Evolutionary conservation across 805 yeast genomes (phyloP), one percentile per base, ranked within the genome.

Genomic region (Candida andamanensis): DNA sequence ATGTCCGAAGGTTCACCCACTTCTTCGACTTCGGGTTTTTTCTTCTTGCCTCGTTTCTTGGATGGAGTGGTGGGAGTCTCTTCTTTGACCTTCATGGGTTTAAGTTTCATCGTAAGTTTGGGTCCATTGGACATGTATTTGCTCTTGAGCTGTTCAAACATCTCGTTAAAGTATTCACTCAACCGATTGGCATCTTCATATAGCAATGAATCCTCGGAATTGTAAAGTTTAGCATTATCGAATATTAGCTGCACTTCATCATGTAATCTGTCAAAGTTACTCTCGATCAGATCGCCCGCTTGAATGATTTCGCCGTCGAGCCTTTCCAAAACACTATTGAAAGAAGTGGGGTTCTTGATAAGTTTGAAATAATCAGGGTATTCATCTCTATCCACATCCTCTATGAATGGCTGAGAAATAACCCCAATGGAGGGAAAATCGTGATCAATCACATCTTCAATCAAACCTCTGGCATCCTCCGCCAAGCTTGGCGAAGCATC

Each of bases 321-420:
- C 29, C 72, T 71, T 14, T 59, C 58, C 39, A 69, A 60, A 8
- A 90, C 73, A 19, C 74, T 66, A 31, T 67, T 69, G 46, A 90
- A 72, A 1, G 95, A 74, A 54, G 85, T 82, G 10, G 95, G 95
- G 33, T 71, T 63, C 41, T 75, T 70, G 26, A 90, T 78, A 5
- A 83, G 62, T 41, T 74, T 70, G 57, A 80, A 80, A 60, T 89
- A 89, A 47, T 84, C 95, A 1, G 95, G 95, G 46, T 82, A 80
- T 37, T 72, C 74, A 10, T 73, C 72, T 19, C 70, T 72, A 47
- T 78, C 77, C 2, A 90, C 92, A 34, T 78, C 80, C 19, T 78
- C 83, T 61, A 82, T 52, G 51, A 87, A 89, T 1, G 94, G 84
- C 10, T 72, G 82, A 38, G 83, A 72, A 24, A 81, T 63, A 29